Evolutionary conservation across 208 protist species (phyloP).

Genomic region (Phytomonas sp.): DNA sequence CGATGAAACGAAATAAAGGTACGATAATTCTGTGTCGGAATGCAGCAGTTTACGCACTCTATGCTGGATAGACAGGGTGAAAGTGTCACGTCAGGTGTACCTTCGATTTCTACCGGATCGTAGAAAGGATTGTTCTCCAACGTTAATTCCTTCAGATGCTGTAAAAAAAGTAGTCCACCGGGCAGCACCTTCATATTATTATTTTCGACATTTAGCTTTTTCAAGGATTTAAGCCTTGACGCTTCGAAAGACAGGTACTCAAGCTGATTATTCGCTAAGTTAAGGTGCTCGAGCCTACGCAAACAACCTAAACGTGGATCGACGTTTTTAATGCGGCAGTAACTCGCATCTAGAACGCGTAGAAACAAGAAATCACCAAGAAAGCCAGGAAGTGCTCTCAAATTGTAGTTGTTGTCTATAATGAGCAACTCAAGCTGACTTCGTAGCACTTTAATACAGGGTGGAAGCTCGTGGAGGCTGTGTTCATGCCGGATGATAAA

Average conservation of each 20-base stretch:
- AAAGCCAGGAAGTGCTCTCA: conserved; percentile 31
- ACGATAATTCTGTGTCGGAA: conserved; percentile 40
- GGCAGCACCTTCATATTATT: conserved; percentile 64
- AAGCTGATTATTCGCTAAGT: conserved; percentile 62
- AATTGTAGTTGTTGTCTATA: conserved; percentile 78
- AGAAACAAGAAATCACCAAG: conserved; percentile 53
- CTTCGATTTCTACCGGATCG: conserved; percentile 17
- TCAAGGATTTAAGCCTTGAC: conserved; percentile 58
- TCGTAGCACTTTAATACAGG: conserved; percentile 35
- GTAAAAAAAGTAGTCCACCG: conserved; percentile 69
- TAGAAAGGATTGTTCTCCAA: conserved; percentile 74
- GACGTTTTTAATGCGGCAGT: conserved; percentile 39
- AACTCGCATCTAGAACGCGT: conserved; percentile 60
- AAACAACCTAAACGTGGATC: conserved; percentile 44
- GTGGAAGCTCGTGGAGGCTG: conserved; percentile 42
- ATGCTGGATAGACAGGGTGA: conserved; percentile 38
- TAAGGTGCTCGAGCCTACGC: conserved; percentile 46
- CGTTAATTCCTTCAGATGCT: conserved; percentile 30
- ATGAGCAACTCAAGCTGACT: conserved; percentile 58
- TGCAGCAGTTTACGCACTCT: conserved; percentile 71
- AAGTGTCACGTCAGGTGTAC: conserved; percentile 34
- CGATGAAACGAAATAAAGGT: conserved; percentile 56
- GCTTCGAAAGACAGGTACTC: conserved; percentile 46
- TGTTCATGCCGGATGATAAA: conserved; percentile 29
- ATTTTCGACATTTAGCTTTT: conserved; percentile 70